Conservation (phyloP, 305 asterid species). For the Fraxinus baroniana region DNA sequence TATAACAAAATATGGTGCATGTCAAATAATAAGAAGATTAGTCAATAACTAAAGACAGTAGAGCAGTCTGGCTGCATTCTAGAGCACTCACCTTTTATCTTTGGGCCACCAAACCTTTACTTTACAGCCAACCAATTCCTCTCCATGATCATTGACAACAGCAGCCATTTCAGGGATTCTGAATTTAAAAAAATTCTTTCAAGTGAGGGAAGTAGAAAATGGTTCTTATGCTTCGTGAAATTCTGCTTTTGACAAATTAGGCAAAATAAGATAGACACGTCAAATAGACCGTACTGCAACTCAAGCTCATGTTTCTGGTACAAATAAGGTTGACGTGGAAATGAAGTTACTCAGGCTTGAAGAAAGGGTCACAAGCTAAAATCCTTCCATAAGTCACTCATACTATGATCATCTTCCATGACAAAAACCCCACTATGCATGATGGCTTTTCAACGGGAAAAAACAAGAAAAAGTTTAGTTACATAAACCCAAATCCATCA, state of each 20-base stretch:
- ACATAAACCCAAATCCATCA: neutral
- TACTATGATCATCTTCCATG: neutral
- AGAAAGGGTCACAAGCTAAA: neutral
- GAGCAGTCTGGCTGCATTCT: neutral
- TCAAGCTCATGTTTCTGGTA: neutral
- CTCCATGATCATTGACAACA: slow-evolving; percentile 21
- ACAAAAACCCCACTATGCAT: neutral
- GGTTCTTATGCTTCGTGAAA: neutral
- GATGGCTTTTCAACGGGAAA: neutral
- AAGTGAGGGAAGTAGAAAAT: neutral
- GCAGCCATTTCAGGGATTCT: slow-evolving; percentile 16
- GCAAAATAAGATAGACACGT: neutral
- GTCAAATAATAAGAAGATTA: neutral
- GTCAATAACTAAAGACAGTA: neutral
- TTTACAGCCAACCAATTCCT: slow-evolving; percentile 28
- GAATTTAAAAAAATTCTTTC: slow-evolving; percentile 10
- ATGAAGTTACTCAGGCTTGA: neutral
- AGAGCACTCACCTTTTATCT: slow-evolving; percentile 22
- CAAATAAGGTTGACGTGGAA: neutral
- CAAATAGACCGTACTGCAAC: neutral
- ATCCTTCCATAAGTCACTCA: neutral
- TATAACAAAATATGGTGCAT: neutral
- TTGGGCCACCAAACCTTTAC: slow-evolving; percentile 29
- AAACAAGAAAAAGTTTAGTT: neutral
- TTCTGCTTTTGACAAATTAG: neutral